Conservation (phyloP, 306 rosid species). For the Ormosia semicastrata region DNA sequence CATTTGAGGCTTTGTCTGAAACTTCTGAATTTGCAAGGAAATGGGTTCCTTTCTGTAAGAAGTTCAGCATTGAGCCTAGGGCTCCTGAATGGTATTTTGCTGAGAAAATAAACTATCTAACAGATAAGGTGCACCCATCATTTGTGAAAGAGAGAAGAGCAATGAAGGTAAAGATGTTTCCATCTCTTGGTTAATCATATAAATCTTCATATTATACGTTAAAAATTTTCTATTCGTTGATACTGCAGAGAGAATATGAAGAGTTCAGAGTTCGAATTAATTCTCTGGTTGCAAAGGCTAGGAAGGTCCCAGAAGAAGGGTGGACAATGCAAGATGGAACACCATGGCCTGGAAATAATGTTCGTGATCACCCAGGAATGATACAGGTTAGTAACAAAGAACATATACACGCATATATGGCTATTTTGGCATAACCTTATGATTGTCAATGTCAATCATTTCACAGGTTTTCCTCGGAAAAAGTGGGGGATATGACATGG, state of each 20-base stretch:
- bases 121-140: conserved; percentile 44
- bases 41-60: conserved; percentile 61
- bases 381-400: conserved; percentile 39
- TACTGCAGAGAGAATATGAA: conserved; percentile 53
- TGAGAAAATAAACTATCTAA: conserved; percentile 44
- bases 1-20: conserved; percentile 52
- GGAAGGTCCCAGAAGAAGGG: conserved; percentile 51
- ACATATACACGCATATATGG: not conserved
- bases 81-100: conserved; percentile 58
- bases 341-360: conserved; percentile 56
- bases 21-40: conserved; percentile 57
- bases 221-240: not conserved
- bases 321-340: conserved; percentile 65
- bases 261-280: conserved; percentile 54
- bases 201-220: not conserved
- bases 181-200: not conserved
- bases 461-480: conserved; percentile 53
- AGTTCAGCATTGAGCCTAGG: conserved; percentile 48
- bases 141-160: conserved; percentile 58
- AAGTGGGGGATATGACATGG: conserved; percentile 40
- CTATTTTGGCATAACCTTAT: conserved; percentile 3
- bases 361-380: conserved; percentile 57
- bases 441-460: not conserved
- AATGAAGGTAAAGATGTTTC: conserved; percentile 44
- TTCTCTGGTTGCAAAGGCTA: conserved; percentile 51